Evolutionary conservation across 2,329 filamentous ascomycete genomes (phyloP).

Genomic region (Trichophyton mentagrophytes): DNA sequence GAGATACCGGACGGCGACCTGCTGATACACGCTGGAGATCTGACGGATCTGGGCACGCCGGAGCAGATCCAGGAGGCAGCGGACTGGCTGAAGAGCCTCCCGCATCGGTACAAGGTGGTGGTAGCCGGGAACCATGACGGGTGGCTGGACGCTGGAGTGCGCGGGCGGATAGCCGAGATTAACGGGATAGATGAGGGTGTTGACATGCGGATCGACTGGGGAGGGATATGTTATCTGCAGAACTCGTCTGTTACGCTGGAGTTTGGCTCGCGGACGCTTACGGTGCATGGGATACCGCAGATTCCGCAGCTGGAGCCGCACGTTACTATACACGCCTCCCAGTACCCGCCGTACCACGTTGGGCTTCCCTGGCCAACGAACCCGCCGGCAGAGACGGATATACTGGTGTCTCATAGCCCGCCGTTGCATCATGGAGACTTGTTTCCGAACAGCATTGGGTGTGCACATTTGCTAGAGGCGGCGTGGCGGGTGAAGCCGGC

Average conservation of each 20-base stretch:
- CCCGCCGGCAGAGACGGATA: constrained; percentile 59
- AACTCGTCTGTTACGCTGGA: constrained; percentile 51
- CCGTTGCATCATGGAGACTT: constrained; percentile 56
- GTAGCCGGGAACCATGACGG: constrained; percentile 83
- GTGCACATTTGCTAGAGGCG: constrained; percentile 56
- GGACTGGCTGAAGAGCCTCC: constrained; percentile 64
- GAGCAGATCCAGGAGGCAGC: constrained; percentile 68
- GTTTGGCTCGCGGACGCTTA: constrained; percentile 46
- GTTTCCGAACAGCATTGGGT: constrained; percentile 50
- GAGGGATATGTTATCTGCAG: constrained; percentile 61
- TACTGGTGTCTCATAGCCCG: constrained; percentile 71
- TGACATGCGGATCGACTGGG: constrained; percentile 44
- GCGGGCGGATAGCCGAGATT: constrained; percentile 33
- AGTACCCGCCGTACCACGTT: constrained; percentile 46
- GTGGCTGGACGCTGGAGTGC: constrained; percentile 58
- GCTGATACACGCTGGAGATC: constrained; percentile 79
- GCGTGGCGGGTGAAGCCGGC: constrained; percentile 60
- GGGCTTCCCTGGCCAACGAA: constrained; percentile 59
- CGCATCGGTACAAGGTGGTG: constrained; percentile 67
- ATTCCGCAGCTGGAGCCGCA: constrained; percentile 56
- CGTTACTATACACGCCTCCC: constrained; percentile 61
- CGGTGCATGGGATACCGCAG: constrained; percentile 69
- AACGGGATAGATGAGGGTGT: constrained; percentile 15
- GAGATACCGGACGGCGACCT: constrained; percentile 59
- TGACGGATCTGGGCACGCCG: constrained; percentile 59